Conservation (phyloP, 1,284 basidiomycete species). For the Inonotus obliquus region DNA sequence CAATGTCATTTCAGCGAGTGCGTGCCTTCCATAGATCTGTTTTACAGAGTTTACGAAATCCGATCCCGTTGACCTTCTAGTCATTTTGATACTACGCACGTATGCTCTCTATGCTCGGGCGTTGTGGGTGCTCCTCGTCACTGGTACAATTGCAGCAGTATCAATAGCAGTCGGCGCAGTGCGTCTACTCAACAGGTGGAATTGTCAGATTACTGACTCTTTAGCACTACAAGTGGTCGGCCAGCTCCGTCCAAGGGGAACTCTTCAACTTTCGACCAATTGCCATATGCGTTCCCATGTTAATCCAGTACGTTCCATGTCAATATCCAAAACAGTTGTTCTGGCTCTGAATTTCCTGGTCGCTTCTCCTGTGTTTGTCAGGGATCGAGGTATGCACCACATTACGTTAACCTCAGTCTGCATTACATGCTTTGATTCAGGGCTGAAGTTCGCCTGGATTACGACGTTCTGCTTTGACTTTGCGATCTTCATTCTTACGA, state of each 20-base stretch:
- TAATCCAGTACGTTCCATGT: constrained; percentile 3
- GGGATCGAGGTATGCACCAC: constrained; percentile 1
- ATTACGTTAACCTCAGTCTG: background rate
- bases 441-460: constrained; percentile 14
- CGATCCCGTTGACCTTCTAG: background rate
- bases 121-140: constrained; percentile 13
- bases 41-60: background rate
- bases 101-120: constrained; percentile 15
- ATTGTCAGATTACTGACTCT: background rate
- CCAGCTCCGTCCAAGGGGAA: constrained; percentile 10
- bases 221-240: constrained; percentile 7
- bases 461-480: constrained; percentile 15
- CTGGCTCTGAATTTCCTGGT: too few species aligned
- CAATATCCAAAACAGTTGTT: background rate
- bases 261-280: constrained; percentile 16
- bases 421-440: background rate
- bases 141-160: constrained; percentile 3
- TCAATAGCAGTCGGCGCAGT: constrained; percentile 12
- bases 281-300: constrained; percentile 11
- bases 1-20: constrained; percentile 14
- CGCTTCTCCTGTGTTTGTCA: background rate
- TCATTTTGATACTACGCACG: constrained; percentile 16
- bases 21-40: background rate
- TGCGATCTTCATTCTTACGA: constrained; percentile 11
- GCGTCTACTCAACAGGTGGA: background rate